A percentile compares a stretch with the other conserved stretches of the same genome.
phyloP scores from a whole-genome alignment of 108 stramenopile species.

The Epithemia pelagica region DNA sequence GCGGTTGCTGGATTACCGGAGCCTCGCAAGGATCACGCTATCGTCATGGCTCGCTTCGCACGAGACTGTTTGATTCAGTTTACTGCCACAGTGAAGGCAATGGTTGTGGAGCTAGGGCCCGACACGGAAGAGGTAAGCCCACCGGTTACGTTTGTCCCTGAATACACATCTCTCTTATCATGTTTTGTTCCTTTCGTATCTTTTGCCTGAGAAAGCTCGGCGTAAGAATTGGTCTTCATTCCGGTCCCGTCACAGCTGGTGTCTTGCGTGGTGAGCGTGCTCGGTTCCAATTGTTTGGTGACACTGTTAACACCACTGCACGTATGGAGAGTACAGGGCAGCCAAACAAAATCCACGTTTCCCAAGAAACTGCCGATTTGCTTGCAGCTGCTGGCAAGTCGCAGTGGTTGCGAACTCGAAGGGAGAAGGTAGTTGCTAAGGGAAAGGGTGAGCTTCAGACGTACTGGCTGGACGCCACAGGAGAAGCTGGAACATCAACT shows the following conservation, averaged over 20 bases:
- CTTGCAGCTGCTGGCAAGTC: conserved; percentile 32
- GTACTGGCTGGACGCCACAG: conserved; percentile 25
- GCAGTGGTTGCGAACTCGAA: conserved; percentile 34
- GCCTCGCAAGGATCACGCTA: conserved; percentile 12
- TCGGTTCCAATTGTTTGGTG: conserved; percentile 26
- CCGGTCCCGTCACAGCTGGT: conserved; percentile 38
- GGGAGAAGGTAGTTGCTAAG: conserved; percentile 30
- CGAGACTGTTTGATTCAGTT: conserved; percentile 20
- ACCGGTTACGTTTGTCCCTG: too few relatives aligned
- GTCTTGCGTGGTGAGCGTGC: conserved; percentile 34
- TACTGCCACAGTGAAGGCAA: conserved; percentile 7
- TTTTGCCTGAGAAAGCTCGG: conserved; percentile 4
- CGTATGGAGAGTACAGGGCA: conserved; percentile 45
- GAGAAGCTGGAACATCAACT: not conserved
- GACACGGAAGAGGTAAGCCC: conserved; percentile 24
- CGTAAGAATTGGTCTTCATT: conserved; percentile 42
- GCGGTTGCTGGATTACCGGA: conserved; percentile 13
- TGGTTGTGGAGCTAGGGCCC: conserved; percentile 2
- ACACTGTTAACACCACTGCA: conserved; percentile 41
- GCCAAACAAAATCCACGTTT: conserved; percentile 34
- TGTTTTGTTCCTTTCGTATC: not conserved
- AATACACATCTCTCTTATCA: too few relatives aligned
- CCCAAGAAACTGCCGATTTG: conserved; percentile 29
- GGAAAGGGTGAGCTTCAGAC: conserved; percentile 48
- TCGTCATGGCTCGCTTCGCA: conserved; percentile 25